phyloP scores from a whole-genome alignment of 495 filamentous ascomycete genomes.

The Tuber brumale region DNA sequence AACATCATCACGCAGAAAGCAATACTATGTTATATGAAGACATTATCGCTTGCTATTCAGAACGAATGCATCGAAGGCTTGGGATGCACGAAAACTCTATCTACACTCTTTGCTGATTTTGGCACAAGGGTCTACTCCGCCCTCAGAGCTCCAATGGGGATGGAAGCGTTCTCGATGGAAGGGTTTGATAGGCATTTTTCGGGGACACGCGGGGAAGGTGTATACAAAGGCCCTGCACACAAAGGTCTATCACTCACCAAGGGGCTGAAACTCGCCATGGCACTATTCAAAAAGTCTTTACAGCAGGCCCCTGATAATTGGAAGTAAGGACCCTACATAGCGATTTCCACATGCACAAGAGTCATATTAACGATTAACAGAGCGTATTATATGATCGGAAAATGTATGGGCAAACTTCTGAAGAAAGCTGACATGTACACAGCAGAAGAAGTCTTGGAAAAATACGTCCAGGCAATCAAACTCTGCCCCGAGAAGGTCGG shows the following conservation, averaged over 20 bases:
- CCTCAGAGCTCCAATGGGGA: constrained; percentile 83
- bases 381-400: constrained; percentile 82
- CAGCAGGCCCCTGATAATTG: constrained; percentile 67
- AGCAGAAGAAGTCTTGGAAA: constrained; percentile 57
- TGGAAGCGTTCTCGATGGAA: constrained; percentile 69
- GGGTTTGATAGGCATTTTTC: constrained; percentile 75
- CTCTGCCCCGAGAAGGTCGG: constrained; percentile 73
- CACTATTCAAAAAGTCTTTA: constrained; percentile 70
- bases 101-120: constrained; percentile 84
- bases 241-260: constrained; percentile 64
- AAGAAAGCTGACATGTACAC: constrained; percentile 40
- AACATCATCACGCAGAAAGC: constrained; percentile 45
- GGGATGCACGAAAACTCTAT: constrained; percentile 59
- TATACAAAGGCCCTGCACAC: constrained; percentile 69
- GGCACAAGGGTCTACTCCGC: constrained; percentile 84
- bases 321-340: constrained; percentile 55
- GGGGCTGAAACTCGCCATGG: constrained; percentile 78
- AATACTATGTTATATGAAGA: constrained; percentile 92
- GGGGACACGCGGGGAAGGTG: constrained; percentile 56
- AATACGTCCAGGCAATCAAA: constrained; percentile 68
- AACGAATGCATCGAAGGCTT: constrained; percentile 49
- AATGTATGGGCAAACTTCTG: constrained; percentile 95
- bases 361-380: constrained; percentile 44
- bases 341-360: constrained; percentile 14
- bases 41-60: constrained; percentile 65